Percentiles rank a stretch among this genome's conserved stretches.
Conservation (phyloP, 2,329 filamentous ascomycete genomes). For the Chaetomium globosum region DNA sequence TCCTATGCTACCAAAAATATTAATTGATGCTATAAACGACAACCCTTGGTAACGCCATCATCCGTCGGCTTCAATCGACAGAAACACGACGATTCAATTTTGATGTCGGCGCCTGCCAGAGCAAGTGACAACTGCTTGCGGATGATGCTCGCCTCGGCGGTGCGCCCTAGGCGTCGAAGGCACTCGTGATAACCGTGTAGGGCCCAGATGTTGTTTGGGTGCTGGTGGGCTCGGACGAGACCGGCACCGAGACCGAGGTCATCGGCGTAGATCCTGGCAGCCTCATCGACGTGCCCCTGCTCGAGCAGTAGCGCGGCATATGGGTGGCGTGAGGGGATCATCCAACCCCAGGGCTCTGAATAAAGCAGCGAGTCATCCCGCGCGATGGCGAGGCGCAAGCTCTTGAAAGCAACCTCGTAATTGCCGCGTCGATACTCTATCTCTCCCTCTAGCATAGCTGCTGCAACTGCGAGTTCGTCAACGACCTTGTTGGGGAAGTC, state of each 20-base stretch:
- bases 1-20: not conserved
- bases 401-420: not conserved
- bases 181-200: constrained; percentile 4
- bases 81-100: not conserved
- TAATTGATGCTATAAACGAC: not conserved
- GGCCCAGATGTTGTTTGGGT: constrained; percentile 2
- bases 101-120: not conserved
- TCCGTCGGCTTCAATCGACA: not conserved
- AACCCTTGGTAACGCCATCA: not conserved
- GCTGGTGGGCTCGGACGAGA: constrained; percentile 3
- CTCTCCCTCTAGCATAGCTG: constrained; percentile 1
- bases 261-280: not conserved
- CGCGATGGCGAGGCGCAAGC: not conserved
- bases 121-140: not conserved
- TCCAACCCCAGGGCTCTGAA: constrained; percentile 6
- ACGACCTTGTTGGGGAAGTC: constrained; percentile 3
- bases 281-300: not conserved
- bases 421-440: not conserved
- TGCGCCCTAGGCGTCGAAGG: not conserved
- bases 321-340: not conserved
- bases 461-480: not conserved
- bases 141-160: not conserved
- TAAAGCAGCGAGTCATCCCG: not conserved
- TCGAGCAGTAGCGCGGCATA: constrained; percentile 3
- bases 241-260: not conserved